A percentile compares a stretch with the other conserved stretches of the same genome.
Conservation (phyloP, 1,139 yeast species). For the Yamadazyma kanchanaburiensis region DNA sequence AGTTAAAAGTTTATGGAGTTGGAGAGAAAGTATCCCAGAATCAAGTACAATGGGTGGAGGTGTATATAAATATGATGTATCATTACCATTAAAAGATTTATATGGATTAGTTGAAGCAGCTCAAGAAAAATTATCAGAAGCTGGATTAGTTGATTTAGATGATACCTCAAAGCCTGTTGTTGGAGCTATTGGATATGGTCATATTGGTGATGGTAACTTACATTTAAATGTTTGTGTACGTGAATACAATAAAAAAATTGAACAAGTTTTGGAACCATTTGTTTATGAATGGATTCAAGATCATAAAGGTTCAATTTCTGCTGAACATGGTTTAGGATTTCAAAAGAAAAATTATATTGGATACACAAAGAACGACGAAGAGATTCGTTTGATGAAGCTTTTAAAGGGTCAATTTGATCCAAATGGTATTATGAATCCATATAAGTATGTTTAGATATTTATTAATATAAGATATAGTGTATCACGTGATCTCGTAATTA, state of each 20-base stretch:
- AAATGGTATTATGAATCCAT: constrained; percentile 85
- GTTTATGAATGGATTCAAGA: constrained; percentile 84
- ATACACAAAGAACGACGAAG: constrained; percentile 71
- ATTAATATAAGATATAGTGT: not conserved
- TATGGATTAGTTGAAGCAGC: constrained; percentile 79
- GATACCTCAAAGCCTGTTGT: constrained; percentile 73
- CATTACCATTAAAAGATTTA: constrained; percentile 75
- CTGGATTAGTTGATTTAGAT: constrained; percentile 60
- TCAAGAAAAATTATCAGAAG: constrained; percentile 51
- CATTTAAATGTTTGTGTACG: constrained; percentile 93
- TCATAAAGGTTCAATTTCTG: constrained; percentile 83
- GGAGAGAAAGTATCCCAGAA: constrained; percentile 95
- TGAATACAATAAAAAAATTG: constrained; percentile 72
- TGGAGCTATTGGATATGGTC: constrained; percentile 92
- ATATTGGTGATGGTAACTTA: constrained; percentile 92
- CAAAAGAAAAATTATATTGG: constrained; percentile 88
- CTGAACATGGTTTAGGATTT: constrained; percentile 97
- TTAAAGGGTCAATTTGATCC: constrained; percentile 85
- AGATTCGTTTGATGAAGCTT: constrained; percentile 69
- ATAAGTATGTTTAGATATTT: constrained; percentile 62
- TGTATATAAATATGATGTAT: constrained; percentile 94
- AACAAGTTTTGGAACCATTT: constrained; percentile 80
- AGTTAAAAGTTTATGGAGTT: constrained; percentile 76
- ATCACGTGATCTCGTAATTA: not conserved
- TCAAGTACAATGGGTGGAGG: constrained; percentile 86